Evolutionary conservation across 176 grass and related monocot genomes (phyloP).

Genomic region (Triticum timopheevii): DNA sequence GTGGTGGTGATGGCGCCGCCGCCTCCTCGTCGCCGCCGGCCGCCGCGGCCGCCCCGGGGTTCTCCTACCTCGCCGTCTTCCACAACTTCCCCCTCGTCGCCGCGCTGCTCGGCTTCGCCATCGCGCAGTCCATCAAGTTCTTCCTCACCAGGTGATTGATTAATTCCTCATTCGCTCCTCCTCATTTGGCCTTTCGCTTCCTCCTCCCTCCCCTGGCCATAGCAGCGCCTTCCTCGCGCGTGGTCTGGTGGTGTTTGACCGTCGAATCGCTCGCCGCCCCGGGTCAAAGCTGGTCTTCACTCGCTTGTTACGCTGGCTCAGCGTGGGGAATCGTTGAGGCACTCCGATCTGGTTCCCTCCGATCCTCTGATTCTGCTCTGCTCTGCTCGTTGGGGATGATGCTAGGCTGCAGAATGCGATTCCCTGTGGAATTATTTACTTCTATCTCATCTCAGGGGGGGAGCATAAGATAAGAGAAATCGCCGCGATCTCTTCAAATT

Average conservation of each 20-base stretch:
- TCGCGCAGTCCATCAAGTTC: constrained; percentile 88
- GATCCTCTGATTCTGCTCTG: background rate
- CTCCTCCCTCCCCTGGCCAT: no score
- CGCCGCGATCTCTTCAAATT: background rate
- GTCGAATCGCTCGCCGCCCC: background rate
- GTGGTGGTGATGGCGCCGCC: constrained; percentile 26
- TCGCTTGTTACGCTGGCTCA: background rate
- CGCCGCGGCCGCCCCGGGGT: constrained; percentile 10
- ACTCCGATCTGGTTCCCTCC: background rate
- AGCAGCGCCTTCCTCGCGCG: no score
- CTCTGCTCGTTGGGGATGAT: no score
- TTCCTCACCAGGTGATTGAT: constrained; percentile 48
- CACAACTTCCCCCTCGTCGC: constrained; percentile 84
- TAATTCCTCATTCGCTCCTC: background rate
- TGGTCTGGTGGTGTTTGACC: no score
- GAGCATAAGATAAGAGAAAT: background rate
- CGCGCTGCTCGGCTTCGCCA: constrained; percentile 70
- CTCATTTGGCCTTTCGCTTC: no score
- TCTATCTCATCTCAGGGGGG: background rate
- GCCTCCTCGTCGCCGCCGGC: constrained; percentile 46
- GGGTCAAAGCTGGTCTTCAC: background rate
- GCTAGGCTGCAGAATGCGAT: background rate
- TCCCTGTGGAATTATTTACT: background rate
- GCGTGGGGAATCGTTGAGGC: background rate
- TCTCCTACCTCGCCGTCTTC: constrained; percentile 69